Evolutionary conservation across 306 rosid species (phyloP).

Genomic region (Vigna angularis): DNA sequence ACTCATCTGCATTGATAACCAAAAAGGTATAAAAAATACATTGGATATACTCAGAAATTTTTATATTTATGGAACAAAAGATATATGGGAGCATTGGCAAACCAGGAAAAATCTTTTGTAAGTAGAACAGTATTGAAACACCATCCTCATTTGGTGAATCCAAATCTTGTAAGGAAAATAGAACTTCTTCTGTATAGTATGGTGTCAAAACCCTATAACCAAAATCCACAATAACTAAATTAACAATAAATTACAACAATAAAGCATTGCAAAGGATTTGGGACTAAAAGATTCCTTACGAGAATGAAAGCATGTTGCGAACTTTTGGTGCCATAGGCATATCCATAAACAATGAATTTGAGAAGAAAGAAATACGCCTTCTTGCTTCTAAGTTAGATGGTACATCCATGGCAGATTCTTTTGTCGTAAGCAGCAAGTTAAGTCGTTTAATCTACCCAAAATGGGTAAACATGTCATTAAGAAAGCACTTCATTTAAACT

Average conservation of each 20-base stretch:
- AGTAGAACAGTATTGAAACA: slow-evolving; percentile 91
- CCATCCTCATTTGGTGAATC: slow-evolving; percentile 91
- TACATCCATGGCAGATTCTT: slow-evolving; percentile 99
- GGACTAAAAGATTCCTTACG: slow-evolving; percentile 62
- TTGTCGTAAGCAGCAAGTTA: slow-evolving; percentile 82
- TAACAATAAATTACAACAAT: slow-evolving; percentile 27
- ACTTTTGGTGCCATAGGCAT: slow-evolving; percentile 99
- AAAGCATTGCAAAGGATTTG: slow-evolving; percentile 4
- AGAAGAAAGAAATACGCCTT: slow-evolving; percentile 94
- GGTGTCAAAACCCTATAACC: slow-evolving; percentile 87
- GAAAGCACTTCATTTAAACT: slow-evolving; percentile 18
- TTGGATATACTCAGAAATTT: slow-evolving; percentile 26
- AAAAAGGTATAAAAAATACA: slow-evolving; percentile 20
- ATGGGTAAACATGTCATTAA: slow-evolving; percentile 18
- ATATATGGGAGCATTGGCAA: background rate
- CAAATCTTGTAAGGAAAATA: slow-evolving; percentile 76
- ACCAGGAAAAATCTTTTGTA: slow-evolving; percentile 98
- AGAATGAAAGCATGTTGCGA: slow-evolving; percentile 98
- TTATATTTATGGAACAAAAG: slow-evolving; percentile 5
- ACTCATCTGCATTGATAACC: slow-evolving; percentile 70
- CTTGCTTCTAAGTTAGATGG: slow-evolving; percentile 99
- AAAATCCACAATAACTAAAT: slow-evolving; percentile 25
- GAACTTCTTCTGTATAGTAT: slow-evolving; percentile 94
- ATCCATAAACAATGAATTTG: slow-evolving; percentile 95
- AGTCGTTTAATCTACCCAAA: slow-evolving; percentile 80